These are phyloP conservation scores for Komagataella kurtzmanii DNA, from an alignment of 805 yeast species.

Conservation along the genomic window DNA sequence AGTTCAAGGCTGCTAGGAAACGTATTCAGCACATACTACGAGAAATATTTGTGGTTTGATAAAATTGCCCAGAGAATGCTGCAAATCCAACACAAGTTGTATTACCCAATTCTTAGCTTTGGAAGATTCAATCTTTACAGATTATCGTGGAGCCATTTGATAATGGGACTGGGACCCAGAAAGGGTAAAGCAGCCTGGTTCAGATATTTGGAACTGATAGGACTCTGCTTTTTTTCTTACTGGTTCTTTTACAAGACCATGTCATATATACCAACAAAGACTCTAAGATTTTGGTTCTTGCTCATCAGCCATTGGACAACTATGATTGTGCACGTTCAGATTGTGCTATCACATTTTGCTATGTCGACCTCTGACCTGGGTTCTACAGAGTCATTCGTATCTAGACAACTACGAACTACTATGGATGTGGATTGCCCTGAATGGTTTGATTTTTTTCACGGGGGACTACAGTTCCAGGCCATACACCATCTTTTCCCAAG, in stretches of 20 bases:
- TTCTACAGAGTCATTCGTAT: constrained; percentile 61
- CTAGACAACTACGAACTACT: constrained; percentile 76
- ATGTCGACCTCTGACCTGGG: constrained; percentile 89
- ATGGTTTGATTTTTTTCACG: constrained; percentile 86
- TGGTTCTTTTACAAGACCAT: constrained; percentile 72
- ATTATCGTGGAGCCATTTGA: constrained; percentile 64
- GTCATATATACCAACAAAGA: constrained; percentile 32
- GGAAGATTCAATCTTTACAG: constrained; percentile 81
- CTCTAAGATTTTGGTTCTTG: constrained; percentile 44
- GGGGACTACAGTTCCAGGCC: constrained; percentile 87
- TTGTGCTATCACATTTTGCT: constrained; percentile 81
- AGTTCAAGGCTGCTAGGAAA: constrained; percentile 54
- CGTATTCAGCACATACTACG: constrained; percentile 73
- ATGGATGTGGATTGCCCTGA: constrained; percentile 93
- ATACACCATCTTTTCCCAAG: constrained; percentile 86
- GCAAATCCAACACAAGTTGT: constrained; percentile 54
- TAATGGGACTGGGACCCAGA: constrained; percentile 68
- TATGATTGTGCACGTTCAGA: constrained; percentile 90
- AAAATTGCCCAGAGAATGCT: constrained; percentile 41
- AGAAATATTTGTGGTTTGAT: constrained; percentile 55
- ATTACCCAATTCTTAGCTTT: constrained; percentile 69
- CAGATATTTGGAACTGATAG: constrained; percentile 63
- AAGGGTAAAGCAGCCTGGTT: constrained; percentile 81
- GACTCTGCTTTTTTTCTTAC: constrained; percentile 54
- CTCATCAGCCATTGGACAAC: constrained; percentile 69